These are phyloP conservation scores for Mychonastes homosphaera DNA, from an alignment of 139 green algal genomes.

Conservation along the genomic window DNA sequence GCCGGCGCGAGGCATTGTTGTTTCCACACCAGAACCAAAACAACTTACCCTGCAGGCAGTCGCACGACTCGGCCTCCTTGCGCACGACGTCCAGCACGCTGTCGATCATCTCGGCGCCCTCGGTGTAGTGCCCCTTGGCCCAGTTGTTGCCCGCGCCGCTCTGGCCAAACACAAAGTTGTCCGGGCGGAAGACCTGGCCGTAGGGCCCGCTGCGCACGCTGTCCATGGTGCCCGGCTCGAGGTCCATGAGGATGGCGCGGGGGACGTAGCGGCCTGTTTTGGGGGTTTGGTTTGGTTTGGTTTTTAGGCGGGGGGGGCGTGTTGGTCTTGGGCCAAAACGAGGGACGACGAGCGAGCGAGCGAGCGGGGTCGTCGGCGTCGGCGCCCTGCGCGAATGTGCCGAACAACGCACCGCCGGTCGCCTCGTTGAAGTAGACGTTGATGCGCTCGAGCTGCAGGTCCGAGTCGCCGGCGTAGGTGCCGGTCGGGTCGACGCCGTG, in stretches of 20 bases:
- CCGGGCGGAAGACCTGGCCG: constrained; percentile 81
- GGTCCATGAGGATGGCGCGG: constrained; percentile 86
- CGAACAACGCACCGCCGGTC: constrained; percentile 52
- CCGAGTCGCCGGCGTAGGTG: constrained; percentile 74
- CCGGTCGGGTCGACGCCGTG: constrained; percentile 78
- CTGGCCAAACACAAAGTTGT: constrained; percentile 87
- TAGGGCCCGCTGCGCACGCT: constrained; percentile 80
- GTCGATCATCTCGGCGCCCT: constrained; percentile 97
- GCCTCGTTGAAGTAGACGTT: constrained; percentile 97
- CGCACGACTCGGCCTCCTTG: constrained; percentile 95
- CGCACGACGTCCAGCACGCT: constrained; percentile 93
- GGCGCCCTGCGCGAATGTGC: too few relatives aligned
- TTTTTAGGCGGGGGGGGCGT: too few relatives aligned
- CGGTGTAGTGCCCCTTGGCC: constrained; percentile 99
- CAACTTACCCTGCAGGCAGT: constrained; percentile 87
- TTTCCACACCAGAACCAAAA: too few relatives aligned
- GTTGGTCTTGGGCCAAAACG: too few relatives aligned
- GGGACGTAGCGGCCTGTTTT: constrained; percentile 76
- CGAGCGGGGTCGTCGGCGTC: too few relatives aligned
- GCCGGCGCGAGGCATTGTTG: too few relatives aligned
- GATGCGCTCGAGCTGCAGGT: constrained; percentile 91
- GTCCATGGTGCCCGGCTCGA: constrained; percentile 85
- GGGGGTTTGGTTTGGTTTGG: too few relatives aligned
- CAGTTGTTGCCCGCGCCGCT: constrained; percentile 98
- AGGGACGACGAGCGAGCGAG: too few relatives aligned